Evolutionary conservation across 2,329 filamentous ascomycete genomes (phyloP).

Genomic region (Venturia effusa): DNA sequence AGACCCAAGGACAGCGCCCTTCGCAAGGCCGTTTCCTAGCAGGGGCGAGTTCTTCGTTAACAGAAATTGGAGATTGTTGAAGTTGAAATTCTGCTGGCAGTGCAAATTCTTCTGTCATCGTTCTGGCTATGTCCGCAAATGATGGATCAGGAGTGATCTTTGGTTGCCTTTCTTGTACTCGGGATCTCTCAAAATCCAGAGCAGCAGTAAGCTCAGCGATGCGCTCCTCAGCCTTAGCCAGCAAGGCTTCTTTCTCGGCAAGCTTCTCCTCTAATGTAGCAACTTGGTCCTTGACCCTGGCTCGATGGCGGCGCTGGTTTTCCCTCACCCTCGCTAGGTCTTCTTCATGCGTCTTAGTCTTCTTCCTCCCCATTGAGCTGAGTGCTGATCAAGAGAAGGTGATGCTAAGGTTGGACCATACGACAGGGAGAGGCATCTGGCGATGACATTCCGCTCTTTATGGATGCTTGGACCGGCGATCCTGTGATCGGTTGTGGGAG

Average conservation of each 20-base stretch:
- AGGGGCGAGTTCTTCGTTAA: background rate
- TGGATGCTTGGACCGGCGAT: background rate
- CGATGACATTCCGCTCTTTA: background rate
- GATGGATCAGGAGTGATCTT: background rate
- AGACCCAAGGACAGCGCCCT: background rate
- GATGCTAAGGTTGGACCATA: background rate
- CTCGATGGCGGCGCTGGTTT: background rate
- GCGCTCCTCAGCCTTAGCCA: background rate
- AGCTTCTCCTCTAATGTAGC: background rate
- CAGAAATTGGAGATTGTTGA: background rate
- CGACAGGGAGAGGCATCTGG: background rate
- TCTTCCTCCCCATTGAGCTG: background rate
- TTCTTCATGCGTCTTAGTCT: background rate
- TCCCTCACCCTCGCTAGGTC: background rate
- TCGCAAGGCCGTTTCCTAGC: background rate
- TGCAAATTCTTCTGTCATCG: background rate
- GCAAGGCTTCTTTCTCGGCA: background rate
- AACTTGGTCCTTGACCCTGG: background rate
- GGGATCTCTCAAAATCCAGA: background rate
- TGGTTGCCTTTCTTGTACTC: background rate
- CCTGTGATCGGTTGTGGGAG: background rate
- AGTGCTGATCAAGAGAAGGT: background rate
- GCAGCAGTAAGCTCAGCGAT: background rate
- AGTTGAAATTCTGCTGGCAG: background rate
- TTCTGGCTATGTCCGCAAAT: background rate